Conservation (phyloP, 2,329 filamentous ascomycete species). For the Penicillium brevicompactum region DNA sequence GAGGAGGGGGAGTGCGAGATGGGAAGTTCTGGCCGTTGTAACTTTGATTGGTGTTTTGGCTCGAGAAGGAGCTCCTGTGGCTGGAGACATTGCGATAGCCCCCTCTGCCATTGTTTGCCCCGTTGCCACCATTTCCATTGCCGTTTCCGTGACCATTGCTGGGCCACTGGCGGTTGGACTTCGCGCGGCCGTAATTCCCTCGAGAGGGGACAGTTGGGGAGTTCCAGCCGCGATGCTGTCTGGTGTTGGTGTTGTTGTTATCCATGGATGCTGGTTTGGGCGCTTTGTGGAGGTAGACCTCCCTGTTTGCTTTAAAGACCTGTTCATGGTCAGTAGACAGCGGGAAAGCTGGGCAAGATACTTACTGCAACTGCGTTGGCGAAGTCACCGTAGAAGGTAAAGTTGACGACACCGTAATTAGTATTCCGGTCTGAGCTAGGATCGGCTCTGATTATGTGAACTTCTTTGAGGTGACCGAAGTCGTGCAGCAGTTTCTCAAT, state of each 20-base stretch:
- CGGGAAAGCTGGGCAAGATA: neutral
- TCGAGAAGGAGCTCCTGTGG: constrained; percentile 1
- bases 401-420: constrained; percentile 4
- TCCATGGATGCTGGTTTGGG: too few species aligned
- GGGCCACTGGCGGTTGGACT: too few species aligned
- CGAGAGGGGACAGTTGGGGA: neutral
- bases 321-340: neutral
- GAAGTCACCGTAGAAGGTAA: constrained; percentile 8
- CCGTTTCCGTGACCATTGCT: neutral
- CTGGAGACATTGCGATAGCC: neutral
- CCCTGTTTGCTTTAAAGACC: too few species aligned
- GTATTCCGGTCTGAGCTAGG: neutral
- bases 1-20: neutral
- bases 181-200: constrained; percentile 3
- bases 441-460: too few species aligned
- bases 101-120: constrained; percentile 6
- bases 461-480: neutral
- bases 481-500: constrained; percentile 27
- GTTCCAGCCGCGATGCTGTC: constrained; percentile 2
- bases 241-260: too few species aligned
- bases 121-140: neutral
- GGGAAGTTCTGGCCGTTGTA: constrained; percentile 1
- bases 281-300: too few species aligned
- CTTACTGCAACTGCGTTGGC: constrained; percentile 18
- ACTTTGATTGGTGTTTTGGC: neutral